Evolutionary conservation across 2,329 filamentous ascomycete genomes (phyloP), one percentile per base, ranked within the genome.

Genomic region (Claviceps purpurea): DNA sequence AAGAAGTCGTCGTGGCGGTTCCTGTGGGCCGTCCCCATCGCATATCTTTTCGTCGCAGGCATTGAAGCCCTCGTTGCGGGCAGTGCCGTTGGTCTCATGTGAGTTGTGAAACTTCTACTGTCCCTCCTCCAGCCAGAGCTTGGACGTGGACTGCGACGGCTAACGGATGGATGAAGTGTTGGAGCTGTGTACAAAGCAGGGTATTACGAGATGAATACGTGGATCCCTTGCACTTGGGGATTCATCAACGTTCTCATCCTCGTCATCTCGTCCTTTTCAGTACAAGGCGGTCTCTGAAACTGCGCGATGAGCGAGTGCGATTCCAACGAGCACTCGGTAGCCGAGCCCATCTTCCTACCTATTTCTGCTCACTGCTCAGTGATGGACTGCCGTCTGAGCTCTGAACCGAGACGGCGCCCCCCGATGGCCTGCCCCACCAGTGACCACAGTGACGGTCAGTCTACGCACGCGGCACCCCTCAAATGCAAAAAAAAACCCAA

Each of bases 181-280:
- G 88, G 87, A 13, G 87, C 84, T 8, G 79, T 91, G 39, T 95
- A 95, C 64, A 79, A 82, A 59, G 79, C 85, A 2, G 90, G 89
- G 44, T 88, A 85, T 67, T 95, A 91, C 64, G 76, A 82, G 61
- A 93, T 95, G 89, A 91, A 89, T 46, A 95, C 90, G 0, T 95
- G 89, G 89, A 87, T 95, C 50, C 90, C 90, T 0, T 85, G 93
- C 62, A 78, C 90, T 22, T 95, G 90, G 90, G 87, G 82, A 1
- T 77, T 87, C 62, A 85, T 91, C 65, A 95, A 89, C 65, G 82
- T 91, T 10, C 67, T 95, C 47, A 77, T 94, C 34, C 72, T 96
- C 46, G 81, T 95, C 49, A 73, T 95, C 56, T 93, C 89, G 5
- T 93, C 88, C 4, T 95, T 95, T 65, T 87, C 89, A n/a, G 90